Evolutionary conservation across 441 rosid species (phyloP).

Genomic region (Hura crepitans): DNA sequence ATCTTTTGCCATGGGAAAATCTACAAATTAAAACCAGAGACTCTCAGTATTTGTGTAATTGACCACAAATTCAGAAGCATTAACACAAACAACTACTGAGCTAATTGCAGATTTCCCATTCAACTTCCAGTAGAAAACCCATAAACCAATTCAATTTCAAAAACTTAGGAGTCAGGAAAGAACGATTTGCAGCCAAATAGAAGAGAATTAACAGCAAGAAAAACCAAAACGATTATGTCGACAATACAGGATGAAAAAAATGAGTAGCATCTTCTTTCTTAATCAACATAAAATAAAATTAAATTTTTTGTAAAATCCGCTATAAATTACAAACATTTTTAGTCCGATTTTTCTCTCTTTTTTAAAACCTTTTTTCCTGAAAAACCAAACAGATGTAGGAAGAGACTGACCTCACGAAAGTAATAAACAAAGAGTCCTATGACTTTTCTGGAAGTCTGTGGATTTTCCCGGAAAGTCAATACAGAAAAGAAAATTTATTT

Average conservation of each 20-base stretch:
- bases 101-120: background rate
- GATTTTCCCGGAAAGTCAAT: background rate
- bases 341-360: too few relatives aligned
- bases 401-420: background rate
- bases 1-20: background rate
- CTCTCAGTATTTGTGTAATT: background rate
- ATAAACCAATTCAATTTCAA: background rate
- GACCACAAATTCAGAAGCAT: background rate
- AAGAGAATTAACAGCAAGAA: too few relatives aligned
- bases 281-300: too few relatives aligned
- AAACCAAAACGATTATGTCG: too few relatives aligned
- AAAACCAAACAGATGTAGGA: background rate
- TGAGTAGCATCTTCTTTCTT: too few relatives aligned
- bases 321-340: too few relatives aligned
- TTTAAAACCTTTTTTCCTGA: background rate
- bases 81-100: background rate
- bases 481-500: background rate
- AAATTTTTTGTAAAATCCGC: too few relatives aligned
- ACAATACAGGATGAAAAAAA: too few relatives aligned
- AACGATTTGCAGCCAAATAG: too few relatives aligned
- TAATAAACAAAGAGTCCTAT: background rate
- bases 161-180: background rate
- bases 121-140: background rate
- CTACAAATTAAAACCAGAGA: background rate
- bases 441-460: too few relatives aligned